Base-by-base conservation (phyloP, 2,329 filamentous ascomycete genomes). In the Pseudopithomyces maydicus region DNA sequence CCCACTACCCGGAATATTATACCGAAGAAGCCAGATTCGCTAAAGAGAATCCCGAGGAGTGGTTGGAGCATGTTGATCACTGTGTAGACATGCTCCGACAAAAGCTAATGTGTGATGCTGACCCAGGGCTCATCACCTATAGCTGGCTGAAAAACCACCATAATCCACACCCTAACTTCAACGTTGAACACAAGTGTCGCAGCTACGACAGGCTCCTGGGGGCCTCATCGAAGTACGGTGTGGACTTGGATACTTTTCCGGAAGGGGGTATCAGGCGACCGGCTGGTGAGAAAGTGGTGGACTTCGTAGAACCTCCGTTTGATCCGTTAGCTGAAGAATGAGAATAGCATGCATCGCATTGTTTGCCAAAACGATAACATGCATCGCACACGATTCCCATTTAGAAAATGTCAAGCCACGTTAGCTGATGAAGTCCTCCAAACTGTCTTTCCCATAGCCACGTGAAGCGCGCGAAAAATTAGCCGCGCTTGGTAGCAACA, bases 61-160 rank as follows among this genome's bases (percentile, higher is more conserved):
- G 46, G 46, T 38, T 39, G 14, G 54, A 47, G 22, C 54, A 56
- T 19, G 39, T 52, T 4, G 57, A 59, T n/a, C 57, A 60, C 20
- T 60, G 57, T 36, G 48, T 47, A 3, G 57, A 60, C n/a, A 60
- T 54, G 39, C 49, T 60, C 14, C 49, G 54, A 11, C 54, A 57
- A 51, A 60, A 54, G 41, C 39, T 60, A 15, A 54, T 60, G 54
- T 60, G 57, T 38, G 49, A 57, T 36, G 57, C 54, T 7, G 57
- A 60, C 35, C 23, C 55, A 1, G 52, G 44, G 2, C 17, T 60
- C n/a, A 50, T 57, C 17, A 56, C 57, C 23, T 60, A 57, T 35
- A 49, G 33, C 39, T 60, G 57, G 57, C 20, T 57, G 29, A 55
- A 60, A 33, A 46, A 47, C 12, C 48, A 53, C 29, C 29, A 48